A percentile compares a stretch with the other conserved stretches of the same genome.
These are phyloP conservation scores for Malassezia slooffiae DNA, from an alignment of 1,284 basidiomycete genomes.

Conservation along the genomic window DNA sequence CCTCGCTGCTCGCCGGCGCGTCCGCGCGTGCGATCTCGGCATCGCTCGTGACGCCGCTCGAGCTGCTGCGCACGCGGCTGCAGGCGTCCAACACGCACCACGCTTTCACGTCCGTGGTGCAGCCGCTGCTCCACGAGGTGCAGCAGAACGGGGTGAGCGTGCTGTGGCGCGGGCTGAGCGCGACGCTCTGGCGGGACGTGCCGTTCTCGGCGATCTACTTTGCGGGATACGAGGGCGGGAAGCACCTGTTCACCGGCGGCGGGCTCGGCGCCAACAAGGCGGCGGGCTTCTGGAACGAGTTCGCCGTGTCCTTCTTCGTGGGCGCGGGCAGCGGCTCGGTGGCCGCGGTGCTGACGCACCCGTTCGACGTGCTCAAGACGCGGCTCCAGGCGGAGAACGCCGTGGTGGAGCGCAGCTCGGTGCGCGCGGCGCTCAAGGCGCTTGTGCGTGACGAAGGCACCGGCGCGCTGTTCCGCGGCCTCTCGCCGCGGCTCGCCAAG, in stretches of 20 bases:
- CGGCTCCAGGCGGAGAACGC: constrained; percentile 56
- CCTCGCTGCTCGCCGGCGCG: constrained; percentile 72
- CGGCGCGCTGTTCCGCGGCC: constrained; percentile 68
- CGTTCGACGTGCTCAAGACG: constrained; percentile 94
- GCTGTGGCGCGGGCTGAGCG: constrained; percentile 78
- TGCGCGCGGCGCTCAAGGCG: constrained; percentile 52
- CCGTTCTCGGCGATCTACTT: constrained; percentile 92
- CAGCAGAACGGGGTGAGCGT: constrained; percentile 43
- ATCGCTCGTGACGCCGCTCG: constrained; percentile 72
- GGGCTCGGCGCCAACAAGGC: constrained; percentile 46
- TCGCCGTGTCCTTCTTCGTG: constrained; percentile 65
- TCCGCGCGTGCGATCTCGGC: constrained; percentile 70
- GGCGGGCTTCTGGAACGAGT: constrained; percentile 51
- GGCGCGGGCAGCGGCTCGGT: constrained; percentile 56
- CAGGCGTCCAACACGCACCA: constrained; percentile 51
- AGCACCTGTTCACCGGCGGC: constrained; percentile 39
- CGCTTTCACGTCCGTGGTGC: constrained; percentile 22
- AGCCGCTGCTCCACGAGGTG: constrained; percentile 25
- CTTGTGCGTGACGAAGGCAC: constrained; percentile 69
- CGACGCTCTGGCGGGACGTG: constrained; percentile 91
- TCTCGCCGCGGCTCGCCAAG: constrained; percentile 79
- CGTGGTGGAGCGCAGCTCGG: not conserved
- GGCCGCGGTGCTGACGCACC: constrained; percentile 80
- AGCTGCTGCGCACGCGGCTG: constrained; percentile 83
- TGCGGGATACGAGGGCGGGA: constrained; percentile 50